These are phyloP conservation scores for Nepenthes mirabilis DNA, from an alignment of 148 eudicot genomes.

Conservation along the genomic window DNA sequence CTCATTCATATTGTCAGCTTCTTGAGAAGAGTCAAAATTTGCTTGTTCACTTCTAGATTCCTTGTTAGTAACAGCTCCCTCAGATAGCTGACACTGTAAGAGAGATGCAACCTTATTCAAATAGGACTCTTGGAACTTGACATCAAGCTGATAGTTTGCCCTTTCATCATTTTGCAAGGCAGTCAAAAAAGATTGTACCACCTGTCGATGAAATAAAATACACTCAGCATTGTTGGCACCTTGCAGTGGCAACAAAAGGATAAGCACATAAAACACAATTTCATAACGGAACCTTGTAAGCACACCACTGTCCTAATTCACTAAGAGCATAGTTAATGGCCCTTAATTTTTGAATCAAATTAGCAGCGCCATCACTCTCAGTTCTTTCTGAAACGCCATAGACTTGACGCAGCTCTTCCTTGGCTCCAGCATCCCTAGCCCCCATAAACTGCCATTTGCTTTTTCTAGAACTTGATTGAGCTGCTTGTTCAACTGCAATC, in stretches of 20 bases:
- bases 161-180: conserved; percentile 97
- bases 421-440: conserved; percentile 97
- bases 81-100: conserved; percentile 73
- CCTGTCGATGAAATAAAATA: conserved; percentile 40
- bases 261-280: conserved; percentile 3
- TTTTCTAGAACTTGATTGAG: conserved; percentile 77
- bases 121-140: conserved; percentile 92
- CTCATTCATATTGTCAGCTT: conserved; percentile 35
- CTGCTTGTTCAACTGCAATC: conserved; percentile 77
- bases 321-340: conserved; percentile 92
- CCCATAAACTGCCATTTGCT: conserved; percentile 99
- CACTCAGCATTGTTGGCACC: conserved; percentile 1
- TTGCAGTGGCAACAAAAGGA: conserved; percentile 2
- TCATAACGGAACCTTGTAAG: conserved; percentile 71
- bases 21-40: conserved; percentile 19
- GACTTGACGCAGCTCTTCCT: conserved; percentile 89
- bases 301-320: conserved; percentile 99
- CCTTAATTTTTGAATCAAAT: conserved; percentile 90
- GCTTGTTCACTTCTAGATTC: conserved; percentile 17
- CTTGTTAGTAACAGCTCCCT: conserved; percentile 64
- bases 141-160: conserved; percentile 91
- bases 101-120: conserved; percentile 69
- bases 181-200: conserved; percentile 76
- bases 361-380: conserved; percentile 98
- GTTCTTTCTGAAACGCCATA: conserved; percentile 99